These are phyloP conservation scores for Danielozyma ontarioensis DNA, from an alignment of 805 yeast species.

Conservation along the genomic window DNA sequence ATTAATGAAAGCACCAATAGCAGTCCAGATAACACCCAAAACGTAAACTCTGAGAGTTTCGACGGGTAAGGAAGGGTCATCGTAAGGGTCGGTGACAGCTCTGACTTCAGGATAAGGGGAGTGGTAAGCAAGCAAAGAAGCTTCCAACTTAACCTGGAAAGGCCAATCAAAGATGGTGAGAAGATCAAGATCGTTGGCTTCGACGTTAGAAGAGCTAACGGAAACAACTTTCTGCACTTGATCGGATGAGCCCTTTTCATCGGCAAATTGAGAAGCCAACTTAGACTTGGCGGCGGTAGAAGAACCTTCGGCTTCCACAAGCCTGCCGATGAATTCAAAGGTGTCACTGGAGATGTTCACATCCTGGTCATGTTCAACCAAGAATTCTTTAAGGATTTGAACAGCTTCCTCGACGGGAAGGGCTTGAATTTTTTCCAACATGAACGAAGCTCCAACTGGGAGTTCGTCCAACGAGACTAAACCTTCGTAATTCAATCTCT, in stretches of 20 bases:
- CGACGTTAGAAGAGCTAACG: neutral
- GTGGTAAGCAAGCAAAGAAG: slow-evolving; percentile 36
- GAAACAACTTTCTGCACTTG: neutral
- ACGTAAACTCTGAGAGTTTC: slow-evolving; percentile 40
- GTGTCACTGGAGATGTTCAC: slow-evolving; percentile 40
- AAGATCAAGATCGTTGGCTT: neutral
- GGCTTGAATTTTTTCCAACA: slow-evolving; percentile 35
- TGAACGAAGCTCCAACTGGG: slow-evolving; percentile 29
- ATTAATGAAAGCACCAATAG: slow-evolving; percentile 10
- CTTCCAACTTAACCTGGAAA: slow-evolving; percentile 36
- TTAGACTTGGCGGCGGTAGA: neutral
- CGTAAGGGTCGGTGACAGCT: slow-evolving; percentile 56
- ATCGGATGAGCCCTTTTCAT: neutral
- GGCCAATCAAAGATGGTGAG: slow-evolving; percentile 20
- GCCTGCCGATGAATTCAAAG: slow-evolving; percentile 23
- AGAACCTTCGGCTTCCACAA: slow-evolving; percentile 6
- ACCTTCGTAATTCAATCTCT: slow-evolving; percentile 20
- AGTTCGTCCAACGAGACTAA: slow-evolving; percentile 22
- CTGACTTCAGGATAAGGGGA: slow-evolving; percentile 66
- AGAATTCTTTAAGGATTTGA: slow-evolving; percentile 33
- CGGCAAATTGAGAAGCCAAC: neutral
- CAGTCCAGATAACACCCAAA: slow-evolving; percentile 14
- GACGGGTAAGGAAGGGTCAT: slow-evolving; percentile 44
- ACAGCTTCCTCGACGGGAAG: slow-evolving; percentile 34
- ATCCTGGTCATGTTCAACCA: slow-evolving; percentile 41